Evolutionary conservation across 2,329 filamentous ascomycete species (phyloP), one percentile per base, ranked within the genome.

Genomic region (Plenodomus lindquistii): DNA sequence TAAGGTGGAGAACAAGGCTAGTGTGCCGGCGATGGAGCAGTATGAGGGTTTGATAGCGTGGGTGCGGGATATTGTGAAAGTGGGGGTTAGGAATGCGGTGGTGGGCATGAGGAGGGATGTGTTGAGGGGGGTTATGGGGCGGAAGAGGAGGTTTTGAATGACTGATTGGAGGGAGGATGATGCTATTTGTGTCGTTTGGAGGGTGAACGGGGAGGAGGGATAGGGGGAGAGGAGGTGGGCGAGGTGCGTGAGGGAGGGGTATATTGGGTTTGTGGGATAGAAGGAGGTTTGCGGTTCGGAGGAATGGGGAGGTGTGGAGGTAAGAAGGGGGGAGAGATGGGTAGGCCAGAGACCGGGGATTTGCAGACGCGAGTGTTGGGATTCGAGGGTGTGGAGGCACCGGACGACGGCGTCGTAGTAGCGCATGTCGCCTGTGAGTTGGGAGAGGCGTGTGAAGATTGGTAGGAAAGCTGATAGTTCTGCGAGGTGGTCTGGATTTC

Each of bases 11-110:
- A 81, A 83, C 1, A 85, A 69, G 1, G 78, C 82, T 50, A 84
- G 79, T 82, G 85, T 85, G 38, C 82, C 83, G 8, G 83, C 83
- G 4, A 79, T 74, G 60, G 82, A 85, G 70, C 83, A 86, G 16
- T 75, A 76, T 13, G 85, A 73, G 66, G 85, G 83, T 42, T 82
- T 77, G 41, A 29, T 22, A 38, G n/a, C 18, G 37, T 10, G 27
- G 27, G 9, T n/a, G 27, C 27, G 27, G 9, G 77, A 78, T 55
- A 83, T 76, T 20, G 80, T 75, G 15, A 75, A 67, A 16, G 57
- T 63, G 20, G 57, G 44, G 46, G 46, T 55, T 37, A 65, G 61
- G 1, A 65, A 61, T 1, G 71, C 69, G 21, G 67, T 72, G 24
- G 71, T 77, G 13, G 75, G 67, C 19, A 79, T 62, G 1, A 81